These are phyloP conservation scores for Xylaria sp. DNA, from an alignment of 2,329 filamentous ascomycete species.

Conservation along the genomic window DNA sequence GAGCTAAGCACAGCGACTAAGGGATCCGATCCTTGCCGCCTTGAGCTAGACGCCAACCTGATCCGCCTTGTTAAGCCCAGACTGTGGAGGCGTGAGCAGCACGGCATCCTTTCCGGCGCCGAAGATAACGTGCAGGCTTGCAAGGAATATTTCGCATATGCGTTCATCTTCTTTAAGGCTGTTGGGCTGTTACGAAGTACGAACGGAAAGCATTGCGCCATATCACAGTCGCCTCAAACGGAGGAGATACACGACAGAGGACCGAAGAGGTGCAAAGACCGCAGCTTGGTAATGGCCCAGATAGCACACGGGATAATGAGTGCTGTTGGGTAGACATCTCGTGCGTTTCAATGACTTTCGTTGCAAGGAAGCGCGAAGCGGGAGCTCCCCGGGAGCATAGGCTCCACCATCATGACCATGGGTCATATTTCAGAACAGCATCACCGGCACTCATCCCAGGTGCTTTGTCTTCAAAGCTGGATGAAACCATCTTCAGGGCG, in stretches of 20 bases:
- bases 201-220: too few species aligned
- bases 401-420: neutral
- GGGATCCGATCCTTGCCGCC: neutral
- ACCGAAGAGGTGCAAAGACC: too few species aligned
- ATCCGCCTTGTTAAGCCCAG: neutral
- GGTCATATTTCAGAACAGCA: neutral
- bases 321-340: too few species aligned
- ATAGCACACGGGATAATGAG: too few species aligned
- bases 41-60: neutral
- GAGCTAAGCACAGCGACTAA: neutral
- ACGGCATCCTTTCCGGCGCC: neutral
- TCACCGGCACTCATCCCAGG: neutral
- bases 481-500: neutral
- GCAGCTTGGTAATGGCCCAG: too few species aligned
- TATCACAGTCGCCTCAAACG: too few species aligned
- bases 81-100: neutral
- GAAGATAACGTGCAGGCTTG: neutral
- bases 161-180: too few species aligned
- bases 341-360: too few species aligned
- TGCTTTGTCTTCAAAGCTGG: neutral
- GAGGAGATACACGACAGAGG: too few species aligned
- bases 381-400: neutral
- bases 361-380: neutral
- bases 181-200: too few species aligned
- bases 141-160: too few species aligned